phyloP scores from a whole-genome alignment of 257 asterid genomes.

The Capsicum rhomboideum region DNA sequence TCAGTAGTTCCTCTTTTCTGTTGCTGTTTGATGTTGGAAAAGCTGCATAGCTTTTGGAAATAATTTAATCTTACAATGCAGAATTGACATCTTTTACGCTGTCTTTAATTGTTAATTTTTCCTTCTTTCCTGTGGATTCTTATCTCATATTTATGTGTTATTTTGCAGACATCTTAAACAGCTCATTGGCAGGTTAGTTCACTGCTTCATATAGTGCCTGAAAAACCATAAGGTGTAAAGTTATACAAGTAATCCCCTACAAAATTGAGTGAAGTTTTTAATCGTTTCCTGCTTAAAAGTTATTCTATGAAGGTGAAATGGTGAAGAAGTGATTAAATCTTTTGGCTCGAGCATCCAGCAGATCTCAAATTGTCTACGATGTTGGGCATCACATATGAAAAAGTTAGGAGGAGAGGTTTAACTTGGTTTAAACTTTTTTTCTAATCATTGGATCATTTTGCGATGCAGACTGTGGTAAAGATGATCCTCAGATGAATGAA shows the following conservation, averaged over 20 bases:
- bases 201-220: neutral
- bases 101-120: neutral
- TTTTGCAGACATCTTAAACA: constrained; percentile 19
- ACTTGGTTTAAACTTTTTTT: neutral
- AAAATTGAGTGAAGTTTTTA: neutral
- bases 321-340: neutral
- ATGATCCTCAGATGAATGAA: constrained; percentile 21
- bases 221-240: neutral
- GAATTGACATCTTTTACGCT: neutral
- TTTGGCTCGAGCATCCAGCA: neutral
- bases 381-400: neutral
- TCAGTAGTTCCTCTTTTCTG: neutral
- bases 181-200: constrained; percentile 22
- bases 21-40: neutral
- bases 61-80: neutral
- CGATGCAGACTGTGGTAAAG: constrained; percentile 19
- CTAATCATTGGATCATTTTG: neutral
- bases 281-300: neutral
- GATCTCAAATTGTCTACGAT: no score
- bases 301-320: neutral
- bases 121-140: neutral
- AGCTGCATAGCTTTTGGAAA: neutral
- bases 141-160: neutral
- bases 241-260: neutral
- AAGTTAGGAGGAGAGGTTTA: neutral